Percentiles rank a stretch among this genome's conserved stretches.
Evolutionary conservation across 2,329 filamentous ascomycete species (phyloP).

Genomic region (Fusarium nanum): DNA sequence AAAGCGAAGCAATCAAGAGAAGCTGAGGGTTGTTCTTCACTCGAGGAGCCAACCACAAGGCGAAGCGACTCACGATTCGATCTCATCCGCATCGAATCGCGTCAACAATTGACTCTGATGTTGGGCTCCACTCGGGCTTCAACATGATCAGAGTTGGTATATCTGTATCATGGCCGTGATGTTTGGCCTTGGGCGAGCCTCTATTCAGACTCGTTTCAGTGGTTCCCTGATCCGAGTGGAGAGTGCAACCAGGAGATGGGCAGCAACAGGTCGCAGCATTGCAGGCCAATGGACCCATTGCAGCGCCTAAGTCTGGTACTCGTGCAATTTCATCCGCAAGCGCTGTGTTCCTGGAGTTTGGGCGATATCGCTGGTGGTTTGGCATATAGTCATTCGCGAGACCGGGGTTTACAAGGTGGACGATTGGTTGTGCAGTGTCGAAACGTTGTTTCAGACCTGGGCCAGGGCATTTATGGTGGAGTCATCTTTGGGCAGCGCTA

Average conservation of each 20-base stretch:
- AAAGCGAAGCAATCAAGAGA: slow-evolving; percentile 21
- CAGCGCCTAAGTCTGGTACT: slow-evolving; percentile 40
- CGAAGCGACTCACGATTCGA: slow-evolving; percentile 27
- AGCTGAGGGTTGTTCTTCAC: slow-evolving; percentile 21
- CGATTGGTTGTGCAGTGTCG: slow-evolving; percentile 41
- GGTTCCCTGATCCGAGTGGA: slow-evolving; percentile 26
- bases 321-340: slow-evolving; percentile 36
- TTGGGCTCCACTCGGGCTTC: slow-evolving; percentile 29
- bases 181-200: slow-evolving; percentile 34
- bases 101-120: slow-evolving; percentile 9
- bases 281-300: slow-evolving; percentile 36
- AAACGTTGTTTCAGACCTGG: slow-evolving; percentile 44
- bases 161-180: slow-evolving; percentile 47
- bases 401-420: slow-evolving; percentile 36
- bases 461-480: slow-evolving; percentile 1
- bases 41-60: slow-evolving; percentile 24
- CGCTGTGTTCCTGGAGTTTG: slow-evolving; percentile 27
- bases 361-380: slow-evolving; percentile 28
- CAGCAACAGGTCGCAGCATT: slow-evolving; percentile 35
- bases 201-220: slow-evolving; percentile 33
- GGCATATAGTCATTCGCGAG: slow-evolving; percentile 35
- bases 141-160: slow-evolving; percentile 29
- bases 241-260: slow-evolving; percentile 3
- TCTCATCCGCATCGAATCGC: slow-evolving; percentile 29
- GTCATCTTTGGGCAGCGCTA: slow-evolving; percentile 11